These are phyloP conservation scores for Drosera spatulata DNA, from an alignment of 179 eudicot genomes.

Conservation along the genomic window DNA sequence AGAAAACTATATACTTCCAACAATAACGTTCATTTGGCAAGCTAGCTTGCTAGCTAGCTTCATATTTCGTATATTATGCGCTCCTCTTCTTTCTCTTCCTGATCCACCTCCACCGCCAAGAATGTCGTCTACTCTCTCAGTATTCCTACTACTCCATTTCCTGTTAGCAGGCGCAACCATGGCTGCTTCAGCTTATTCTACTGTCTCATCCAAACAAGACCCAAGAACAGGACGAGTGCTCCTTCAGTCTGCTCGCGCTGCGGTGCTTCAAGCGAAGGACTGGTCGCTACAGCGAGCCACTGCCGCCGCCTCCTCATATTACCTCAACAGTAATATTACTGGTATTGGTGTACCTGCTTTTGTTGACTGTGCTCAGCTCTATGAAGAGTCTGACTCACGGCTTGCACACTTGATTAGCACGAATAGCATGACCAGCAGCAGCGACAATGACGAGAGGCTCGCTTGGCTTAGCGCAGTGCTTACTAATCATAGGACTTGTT, in stretches of 20 bases:
- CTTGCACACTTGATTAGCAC: conserved; percentile 19
- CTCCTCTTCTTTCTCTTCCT: too few species aligned
- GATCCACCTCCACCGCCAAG: too few species aligned
- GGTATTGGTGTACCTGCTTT: conserved; percentile 11
- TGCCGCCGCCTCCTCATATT: conserved; percentile 2
- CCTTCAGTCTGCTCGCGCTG: conserved; percentile 24
- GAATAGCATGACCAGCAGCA: background rate
- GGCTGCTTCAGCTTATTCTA: conserved; percentile 1
- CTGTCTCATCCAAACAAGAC: conserved; percentile 13
- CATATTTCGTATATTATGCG: too few species aligned
- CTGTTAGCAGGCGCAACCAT: background rate
- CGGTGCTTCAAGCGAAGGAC: conserved; percentile 16
- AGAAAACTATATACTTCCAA: too few species aligned
- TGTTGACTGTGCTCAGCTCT: conserved; percentile 47
- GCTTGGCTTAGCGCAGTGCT: conserved; percentile 57
- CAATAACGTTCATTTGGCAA: too few species aligned
- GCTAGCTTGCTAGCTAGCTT: too few species aligned
- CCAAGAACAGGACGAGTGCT: conserved; percentile 1
- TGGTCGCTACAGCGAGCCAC: conserved; percentile 22
- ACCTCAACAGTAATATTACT: background rate
- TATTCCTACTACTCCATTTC: too few species aligned
- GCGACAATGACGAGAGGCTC: conserved; percentile 29
- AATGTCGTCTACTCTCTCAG: too few species aligned
- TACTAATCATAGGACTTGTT: conserved; percentile 60
- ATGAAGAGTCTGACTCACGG: conserved; percentile 36